phyloP scores from a whole-genome alignment of 306 rosid genomes.

The Clitoria ternatea region DNA sequence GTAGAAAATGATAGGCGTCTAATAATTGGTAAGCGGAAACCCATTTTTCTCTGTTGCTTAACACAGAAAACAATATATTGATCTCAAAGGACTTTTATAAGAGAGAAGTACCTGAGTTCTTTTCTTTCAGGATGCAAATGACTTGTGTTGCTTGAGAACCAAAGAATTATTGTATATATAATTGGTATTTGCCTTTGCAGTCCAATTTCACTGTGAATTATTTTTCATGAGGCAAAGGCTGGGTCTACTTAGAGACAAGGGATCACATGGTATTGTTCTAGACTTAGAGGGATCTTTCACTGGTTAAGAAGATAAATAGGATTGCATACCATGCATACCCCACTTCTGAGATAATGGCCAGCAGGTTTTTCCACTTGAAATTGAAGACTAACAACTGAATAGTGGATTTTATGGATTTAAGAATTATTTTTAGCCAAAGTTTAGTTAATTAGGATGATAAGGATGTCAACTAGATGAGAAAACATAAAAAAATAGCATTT shows the following conservation, averaged over 20 bases:
- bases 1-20: neutral
- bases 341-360: neutral
- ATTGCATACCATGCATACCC: too few relatives aligned
- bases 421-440: too few relatives aligned
- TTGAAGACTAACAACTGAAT: too few relatives aligned
- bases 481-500: too few relatives aligned
- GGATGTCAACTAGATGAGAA: too few relatives aligned
- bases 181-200: neutral
- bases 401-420: too few relatives aligned
- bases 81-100: neutral
- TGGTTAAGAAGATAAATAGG: too few relatives aligned
- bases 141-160: neutral
- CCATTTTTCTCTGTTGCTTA: too few relatives aligned
- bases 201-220: neutral
- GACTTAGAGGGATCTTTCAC: neutral
- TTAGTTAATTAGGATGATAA: too few relatives aligned
- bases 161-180: slow-evolving; percentile 8
- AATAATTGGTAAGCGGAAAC: slow-evolving; percentile 25
- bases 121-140: neutral
- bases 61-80: too few relatives aligned
- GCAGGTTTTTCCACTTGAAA: too few relatives aligned
- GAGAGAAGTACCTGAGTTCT: neutral
- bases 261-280: slow-evolving; percentile 30
- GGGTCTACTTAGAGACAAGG: neutral
- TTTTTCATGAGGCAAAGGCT: neutral